Percentiles rank a stretch among this genome's conserved stretches.
Evolutionary conservation across 352 stramenopile species (phyloP).

Genomic region (Globisporangium spiculum): DNA sequence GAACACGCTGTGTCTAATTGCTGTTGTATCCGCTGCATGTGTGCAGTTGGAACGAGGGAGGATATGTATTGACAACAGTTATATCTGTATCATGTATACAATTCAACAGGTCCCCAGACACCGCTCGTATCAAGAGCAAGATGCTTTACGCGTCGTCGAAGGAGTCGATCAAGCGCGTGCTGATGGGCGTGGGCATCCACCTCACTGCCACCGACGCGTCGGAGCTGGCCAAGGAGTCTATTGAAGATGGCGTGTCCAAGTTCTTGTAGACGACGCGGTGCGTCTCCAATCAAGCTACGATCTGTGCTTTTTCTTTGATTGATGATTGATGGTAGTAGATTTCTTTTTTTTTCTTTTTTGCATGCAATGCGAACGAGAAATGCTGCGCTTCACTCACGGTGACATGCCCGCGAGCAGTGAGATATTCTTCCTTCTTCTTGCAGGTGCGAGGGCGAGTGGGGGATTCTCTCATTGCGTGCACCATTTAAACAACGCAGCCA

Average conservation of each 20-base stretch:
- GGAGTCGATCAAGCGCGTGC: slow-evolving; percentile 91
- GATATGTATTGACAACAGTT: not conserved
- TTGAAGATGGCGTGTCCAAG: slow-evolving; percentile 82
- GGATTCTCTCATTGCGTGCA: not conserved
- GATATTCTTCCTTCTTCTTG: not conserved
- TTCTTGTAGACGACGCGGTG: slow-evolving; percentile 68
- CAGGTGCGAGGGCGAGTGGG: not conserved
- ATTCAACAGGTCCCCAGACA: slow-evolving; percentile 86
- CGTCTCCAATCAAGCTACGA: not conserved
- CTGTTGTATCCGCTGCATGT: not conserved
- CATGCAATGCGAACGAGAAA: slow-evolving; percentile 8
- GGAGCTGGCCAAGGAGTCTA: slow-evolving; percentile 80
- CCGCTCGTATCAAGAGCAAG: slow-evolving; percentile 90
- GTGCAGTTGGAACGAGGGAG: not conserved
- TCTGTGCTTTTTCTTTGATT: not conserved
- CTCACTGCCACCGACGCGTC: slow-evolving; percentile 92
- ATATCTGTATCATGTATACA: not conserved
- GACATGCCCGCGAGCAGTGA: not conserved
- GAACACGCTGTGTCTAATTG: too few species aligned
- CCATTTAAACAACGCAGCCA: slow-evolving; percentile 8
- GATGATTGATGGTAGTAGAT: slow-evolving; percentile 22
- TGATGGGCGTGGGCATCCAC: slow-evolving; percentile 94
- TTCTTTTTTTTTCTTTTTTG: slow-evolving; percentile 9
- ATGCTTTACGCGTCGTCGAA: slow-evolving; percentile 96
- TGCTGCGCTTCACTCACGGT: slow-evolving; percentile 1